These are phyloP conservation scores for Phytopythium delawarense DNA, from an alignment of 352 stramenopile species.

Conservation along the genomic window DNA sequence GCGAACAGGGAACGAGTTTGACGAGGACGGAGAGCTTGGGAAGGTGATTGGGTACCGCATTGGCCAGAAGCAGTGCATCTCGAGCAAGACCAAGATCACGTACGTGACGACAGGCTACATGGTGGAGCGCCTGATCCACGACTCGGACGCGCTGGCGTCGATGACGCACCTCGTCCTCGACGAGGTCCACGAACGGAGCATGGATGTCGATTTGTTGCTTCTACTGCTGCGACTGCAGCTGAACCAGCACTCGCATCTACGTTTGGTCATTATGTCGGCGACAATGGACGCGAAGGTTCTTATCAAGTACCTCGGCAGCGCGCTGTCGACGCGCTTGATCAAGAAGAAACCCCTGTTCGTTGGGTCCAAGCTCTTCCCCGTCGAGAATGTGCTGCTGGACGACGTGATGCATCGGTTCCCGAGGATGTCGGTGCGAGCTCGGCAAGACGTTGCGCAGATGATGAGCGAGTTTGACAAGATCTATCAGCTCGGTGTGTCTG, in stretches of 20 bases:
- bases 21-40: constrained; percentile 54
- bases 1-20: constrained; percentile 72
- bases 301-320: constrained; percentile 82
- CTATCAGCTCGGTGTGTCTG: constrained; percentile 17
- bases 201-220: constrained; percentile 96
- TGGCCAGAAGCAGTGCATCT: constrained; percentile 89
- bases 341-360: constrained; percentile 72
- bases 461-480: constrained; percentile 34
- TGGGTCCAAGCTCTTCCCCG: constrained; percentile 72
- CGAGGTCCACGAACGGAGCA: constrained; percentile 93
- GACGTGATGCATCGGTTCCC: constrained; percentile 39
- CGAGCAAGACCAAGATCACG: constrained; percentile 89
- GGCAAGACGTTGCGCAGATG: constrained; percentile 47
- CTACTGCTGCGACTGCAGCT: constrained; percentile 85
- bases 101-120: constrained; percentile 98
- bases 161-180: constrained; percentile 96
- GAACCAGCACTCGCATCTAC: constrained; percentile 58
- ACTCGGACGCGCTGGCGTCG: constrained; percentile 78
- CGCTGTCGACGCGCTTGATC: constrained; percentile 42
- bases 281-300: constrained; percentile 93
- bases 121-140: constrained; percentile 92
- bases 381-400: constrained; percentile 66
- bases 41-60: constrained; percentile 78
- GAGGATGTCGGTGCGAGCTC: constrained; percentile 21
- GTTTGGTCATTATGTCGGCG: constrained; percentile 96